Evolutionary conservation across 176 grass and related monocot genomes (phyloP), one percentile per base, ranked within the genome.

Genomic region (Triticum turgidum): DNA sequence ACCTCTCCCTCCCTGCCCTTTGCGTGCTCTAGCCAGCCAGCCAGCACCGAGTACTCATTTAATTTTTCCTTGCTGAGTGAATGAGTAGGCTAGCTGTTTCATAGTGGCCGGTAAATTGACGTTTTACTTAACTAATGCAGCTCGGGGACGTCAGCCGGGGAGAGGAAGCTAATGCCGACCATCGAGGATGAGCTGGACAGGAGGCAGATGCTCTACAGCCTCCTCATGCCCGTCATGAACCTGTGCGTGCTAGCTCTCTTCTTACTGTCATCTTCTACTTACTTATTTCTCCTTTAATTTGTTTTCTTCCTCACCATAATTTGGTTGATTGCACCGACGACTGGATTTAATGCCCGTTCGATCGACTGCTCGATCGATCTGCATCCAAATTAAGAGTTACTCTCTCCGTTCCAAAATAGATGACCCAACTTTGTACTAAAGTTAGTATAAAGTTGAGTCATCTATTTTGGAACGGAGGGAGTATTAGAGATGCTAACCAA

Each of bases 101-200:
- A 34, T 80, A 41, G 54, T 44, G 29, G 58, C 41, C 18, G 22
- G 66, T 80, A 59, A 81, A 79, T 65, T 65, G 64, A 85, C 63
- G 76, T 67, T 84, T 88, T 29, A 61, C 61, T 82, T 73, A 81
- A 74, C 29, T 45, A 79, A 84, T 69, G 77, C 61, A 98, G 95
- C 86, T 98, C 95, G 80, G 95, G 95, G 77, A 98, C 95, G 33
- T 98, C 95, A 56, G 95, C 93, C 9, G 95, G 95, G 76, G 95
- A 98, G 91, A 91, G 95, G 93, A 98, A 98, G 86, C 93, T 98
- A 84, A 98, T 98, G 95, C 95, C 95, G 39, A 95, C 95, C 52
- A 89, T 98, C 13, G 83, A 92, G 64, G 95, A 92, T 34, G 95
- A 98, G 88, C 86, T 98, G 64, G 84, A 84, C 85, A 83, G 95